phyloP scores from a whole-genome alignment of 1,139 yeast species.

The Waltiozyma sp. region DNA sequence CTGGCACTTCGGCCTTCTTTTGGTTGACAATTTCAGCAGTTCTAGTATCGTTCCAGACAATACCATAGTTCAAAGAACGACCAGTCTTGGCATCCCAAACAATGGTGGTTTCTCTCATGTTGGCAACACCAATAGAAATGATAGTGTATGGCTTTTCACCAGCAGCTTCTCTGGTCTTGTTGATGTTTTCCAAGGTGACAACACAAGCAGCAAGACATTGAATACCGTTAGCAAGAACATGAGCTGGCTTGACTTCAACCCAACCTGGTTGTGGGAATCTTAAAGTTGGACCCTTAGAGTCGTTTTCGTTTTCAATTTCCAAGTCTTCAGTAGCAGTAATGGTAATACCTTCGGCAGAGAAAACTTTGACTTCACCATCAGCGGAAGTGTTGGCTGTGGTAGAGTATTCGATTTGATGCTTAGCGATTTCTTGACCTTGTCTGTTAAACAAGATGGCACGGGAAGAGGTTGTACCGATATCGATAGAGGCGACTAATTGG shows the following conservation, averaged over 20 bases:
- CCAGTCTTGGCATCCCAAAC: constrained; percentile 87
- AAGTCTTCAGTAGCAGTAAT: constrained; percentile 42
- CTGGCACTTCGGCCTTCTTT: constrained; percentile 46
- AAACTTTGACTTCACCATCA: constrained; percentile 37
- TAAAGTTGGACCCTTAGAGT: constrained; percentile 54
- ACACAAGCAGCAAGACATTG: constrained; percentile 63
- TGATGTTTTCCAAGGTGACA: constrained; percentile 44
- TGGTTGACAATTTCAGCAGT: constrained; percentile 65
- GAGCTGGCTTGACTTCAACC: constrained; percentile 92
- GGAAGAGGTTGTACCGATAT: constrained; percentile 93
- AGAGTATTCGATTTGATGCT: constrained; percentile 80
- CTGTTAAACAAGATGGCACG: constrained; percentile 73
- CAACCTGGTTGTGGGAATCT: constrained; percentile 76
- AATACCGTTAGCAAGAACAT: constrained; percentile 72
- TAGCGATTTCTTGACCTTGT: constrained; percentile 68
- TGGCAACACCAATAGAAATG: constrained; percentile 72
- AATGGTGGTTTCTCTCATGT: constrained; percentile 91
- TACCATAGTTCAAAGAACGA: constrained; percentile 68
- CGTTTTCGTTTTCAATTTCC: constrained; percentile 44
- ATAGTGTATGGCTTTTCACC: constrained; percentile 43
- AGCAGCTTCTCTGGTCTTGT: constrained; percentile 35
- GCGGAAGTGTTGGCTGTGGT: constrained; percentile 47
- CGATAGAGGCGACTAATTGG: constrained; percentile 56
- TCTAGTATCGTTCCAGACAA: constrained; percentile 94
- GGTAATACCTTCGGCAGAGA: constrained; percentile 67